These are phyloP conservation scores for Macrophomina pseudophaseolina DNA, from an alignment of 2,329 filamentous ascomycete species.

Conservation along the genomic window DNA sequence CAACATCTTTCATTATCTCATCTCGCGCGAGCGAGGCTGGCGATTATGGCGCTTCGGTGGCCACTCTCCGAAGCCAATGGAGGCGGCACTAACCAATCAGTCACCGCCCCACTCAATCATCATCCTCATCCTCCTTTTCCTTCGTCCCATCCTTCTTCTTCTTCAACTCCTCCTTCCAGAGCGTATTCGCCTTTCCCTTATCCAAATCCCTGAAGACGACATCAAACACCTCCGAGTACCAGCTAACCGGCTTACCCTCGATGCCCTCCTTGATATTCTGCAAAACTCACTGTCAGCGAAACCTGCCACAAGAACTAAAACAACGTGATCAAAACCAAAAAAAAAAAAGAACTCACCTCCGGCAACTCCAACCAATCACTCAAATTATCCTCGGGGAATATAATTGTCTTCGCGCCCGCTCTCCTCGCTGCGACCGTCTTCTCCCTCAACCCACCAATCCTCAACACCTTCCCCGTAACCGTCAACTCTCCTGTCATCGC, in stretches of 20 bases:
- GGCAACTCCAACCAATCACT: conserved; percentile 97
- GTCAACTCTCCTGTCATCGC: conserved; percentile 99
- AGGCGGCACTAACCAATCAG: too few species aligned
- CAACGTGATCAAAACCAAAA: background rate
- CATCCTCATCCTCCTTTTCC: conserved; percentile 4
- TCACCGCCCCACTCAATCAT: background rate
- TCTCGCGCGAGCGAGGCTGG: too few species aligned
- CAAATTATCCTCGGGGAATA: conserved; percentile 94
- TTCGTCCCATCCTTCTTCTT: conserved; percentile 51
- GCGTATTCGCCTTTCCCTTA: conserved; percentile 69
- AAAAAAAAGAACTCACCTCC: conserved; percentile 69
- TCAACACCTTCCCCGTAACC: conserved; percentile 91
- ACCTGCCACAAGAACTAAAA: too few species aligned
- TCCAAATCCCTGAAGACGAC: conserved; percentile 87
- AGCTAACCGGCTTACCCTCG: conserved; percentile 85
- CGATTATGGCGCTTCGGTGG: too few species aligned
- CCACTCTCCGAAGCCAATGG: too few species aligned
- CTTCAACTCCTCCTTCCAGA: conserved; percentile 70
- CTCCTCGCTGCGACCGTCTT: conserved; percentile 96
- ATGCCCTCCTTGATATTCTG: conserved; percentile 99
- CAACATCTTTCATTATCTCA: background rate
- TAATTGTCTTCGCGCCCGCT: conserved; percentile 88
- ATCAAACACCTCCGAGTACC: conserved; percentile 94
- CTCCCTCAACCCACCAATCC: conserved; percentile 92
- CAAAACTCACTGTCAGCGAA: background rate